Percentiles rank a stretch among this genome's conserved stretches.
Conservation (phyloP, 2,329 filamentous ascomycete species). For the Bertia moriformis region DNA sequence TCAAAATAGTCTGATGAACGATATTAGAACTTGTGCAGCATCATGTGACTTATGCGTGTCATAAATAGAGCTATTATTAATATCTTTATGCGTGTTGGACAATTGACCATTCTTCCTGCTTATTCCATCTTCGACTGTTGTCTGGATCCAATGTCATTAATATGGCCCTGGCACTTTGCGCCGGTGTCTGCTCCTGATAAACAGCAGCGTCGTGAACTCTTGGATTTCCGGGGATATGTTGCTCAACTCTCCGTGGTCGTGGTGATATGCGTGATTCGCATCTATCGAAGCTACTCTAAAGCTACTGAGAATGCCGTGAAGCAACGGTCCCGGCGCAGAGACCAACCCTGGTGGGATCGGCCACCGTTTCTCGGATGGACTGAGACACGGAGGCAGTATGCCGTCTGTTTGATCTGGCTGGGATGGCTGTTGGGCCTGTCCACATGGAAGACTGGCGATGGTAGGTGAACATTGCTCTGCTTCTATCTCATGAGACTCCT, state of each 20-base stretch:
- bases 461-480: no score
- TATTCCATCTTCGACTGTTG: no score
- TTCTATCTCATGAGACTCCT: no score
- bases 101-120: no score
- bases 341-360: conserved; percentile 25
- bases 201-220: neutral
- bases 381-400: conserved; percentile 34
- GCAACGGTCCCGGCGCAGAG: neutral
- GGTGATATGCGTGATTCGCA: neutral
- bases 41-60: no score
- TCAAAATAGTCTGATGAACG: no score
- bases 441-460: conserved; percentile 33
- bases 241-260: neutral
- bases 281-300: neutral
- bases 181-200: neutral
- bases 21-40: no score
- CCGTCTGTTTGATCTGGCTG: conserved; percentile 30
- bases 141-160: neutral
- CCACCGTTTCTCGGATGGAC: conserved; percentile 21
- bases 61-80: no score
- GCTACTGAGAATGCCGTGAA: neutral
- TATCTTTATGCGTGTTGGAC: no score
- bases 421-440: conserved; percentile 33
- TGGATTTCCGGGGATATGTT: neutral
- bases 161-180: neutral